Base-by-base conservation (phyloP, 192 early-diverging fungal genomes). In the Glomus cerebriforme region DNA sequence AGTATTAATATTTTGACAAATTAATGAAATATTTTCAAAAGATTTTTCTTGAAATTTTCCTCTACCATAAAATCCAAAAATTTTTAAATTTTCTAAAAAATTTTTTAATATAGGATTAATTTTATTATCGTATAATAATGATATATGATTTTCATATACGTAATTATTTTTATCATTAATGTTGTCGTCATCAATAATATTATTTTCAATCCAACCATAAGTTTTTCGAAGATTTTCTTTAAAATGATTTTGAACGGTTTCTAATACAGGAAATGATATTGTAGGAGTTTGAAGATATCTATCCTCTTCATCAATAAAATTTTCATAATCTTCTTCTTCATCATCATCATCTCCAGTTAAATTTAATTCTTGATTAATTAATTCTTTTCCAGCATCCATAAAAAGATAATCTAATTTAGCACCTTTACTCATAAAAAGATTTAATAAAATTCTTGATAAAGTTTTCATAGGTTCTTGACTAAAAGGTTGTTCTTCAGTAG, bases 381-480 rank as follows among this genome's bases (percentile, higher is more conserved):
- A 26, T 64, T 64, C 62, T 15, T 64, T 29, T 29, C 29, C 62
- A 27, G 29, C 13, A 64, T 64, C 62, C 29, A 64, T 29, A 29
- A 64, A 31, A 31, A 68, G n/a, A n/a, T 68, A 68, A 10, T 68
- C 37, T 1, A 68, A 68, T 39, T 68, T 68, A 22, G 66, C 66
- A 37, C 66, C 66, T 68, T 24, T 68, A 9, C 1, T n/a, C 31
- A 68, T 68, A 24, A 68, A 68, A 37, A 35, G 17, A 37, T 68
- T 68, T n/a, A 68, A 68, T 68, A 68, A 68, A 39, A 31, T 39
- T 68, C 32, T 68, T 39, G 66, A 31, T n/a, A 68, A 39, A n/a
- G 66, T 68, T 37, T 19, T 68, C 66, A 68, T 68, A 3, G 66
- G 66, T 37, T 68, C 66, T 37, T 34, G 66, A 4, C 32, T 32